Conservation (phyloP, 768 basidiomycete species). For the Polyporus arcularius region DNA sequence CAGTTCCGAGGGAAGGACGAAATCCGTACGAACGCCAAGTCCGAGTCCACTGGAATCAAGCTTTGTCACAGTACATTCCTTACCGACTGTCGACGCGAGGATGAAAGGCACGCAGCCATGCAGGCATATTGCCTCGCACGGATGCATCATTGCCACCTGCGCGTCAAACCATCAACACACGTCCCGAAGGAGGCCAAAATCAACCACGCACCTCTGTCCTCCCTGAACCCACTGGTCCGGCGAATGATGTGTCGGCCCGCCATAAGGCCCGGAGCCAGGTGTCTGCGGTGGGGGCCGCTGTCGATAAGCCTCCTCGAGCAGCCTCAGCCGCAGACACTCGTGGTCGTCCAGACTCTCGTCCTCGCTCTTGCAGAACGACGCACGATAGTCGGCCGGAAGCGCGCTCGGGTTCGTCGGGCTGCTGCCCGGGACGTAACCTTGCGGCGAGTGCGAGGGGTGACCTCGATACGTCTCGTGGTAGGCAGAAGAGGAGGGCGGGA, state of each 20-base stretch:
- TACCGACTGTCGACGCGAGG: no score
- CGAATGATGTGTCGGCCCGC: conserved; percentile 6
- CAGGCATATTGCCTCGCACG: not conserved
- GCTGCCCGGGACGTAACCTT: not conserved
- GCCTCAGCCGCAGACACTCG: conserved; percentile 19
- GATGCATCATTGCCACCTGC: not conserved
- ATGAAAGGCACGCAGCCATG: no score
- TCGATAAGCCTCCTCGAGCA: conserved; percentile 15
- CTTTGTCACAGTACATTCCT: no score
- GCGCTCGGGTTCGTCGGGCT: not conserved
- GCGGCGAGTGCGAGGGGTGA: not conserved
- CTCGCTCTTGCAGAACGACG: conserved; percentile 12
- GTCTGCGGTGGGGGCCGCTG: not conserved
- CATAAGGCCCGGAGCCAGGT: not conserved
- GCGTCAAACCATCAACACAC: not conserved
- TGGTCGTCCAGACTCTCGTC: conserved; percentile 5
- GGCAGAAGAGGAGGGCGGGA: not conserved
- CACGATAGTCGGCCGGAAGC: conserved; percentile 7
- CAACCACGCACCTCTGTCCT: conserved; percentile 1
- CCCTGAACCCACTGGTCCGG: conserved; percentile 11
- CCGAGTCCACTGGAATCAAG: no score
- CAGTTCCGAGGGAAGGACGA: no score
- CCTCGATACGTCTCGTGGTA: not conserved
- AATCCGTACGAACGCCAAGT: no score
- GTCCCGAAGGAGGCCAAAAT: not conserved